Conservation (phyloP, 2,329 filamentous ascomycete species). For the Fusarium aywerte region DNA sequence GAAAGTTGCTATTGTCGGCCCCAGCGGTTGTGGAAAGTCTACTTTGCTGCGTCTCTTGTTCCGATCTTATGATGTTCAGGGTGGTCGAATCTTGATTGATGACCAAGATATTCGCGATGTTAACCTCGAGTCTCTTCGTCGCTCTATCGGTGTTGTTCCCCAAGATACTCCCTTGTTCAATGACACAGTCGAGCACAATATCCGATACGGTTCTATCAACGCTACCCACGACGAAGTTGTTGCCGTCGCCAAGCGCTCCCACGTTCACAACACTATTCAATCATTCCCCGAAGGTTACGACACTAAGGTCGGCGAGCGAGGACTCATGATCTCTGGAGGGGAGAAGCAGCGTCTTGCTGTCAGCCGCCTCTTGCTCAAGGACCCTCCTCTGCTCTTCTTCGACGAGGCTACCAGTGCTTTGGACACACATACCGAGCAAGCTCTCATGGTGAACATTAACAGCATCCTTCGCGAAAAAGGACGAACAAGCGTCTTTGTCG, state of each 20-base stretch:
- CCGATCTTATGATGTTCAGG: conserved; percentile 90
- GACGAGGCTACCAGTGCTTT: conserved; percentile 94
- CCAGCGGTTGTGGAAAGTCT: conserved; percentile 95
- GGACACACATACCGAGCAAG: conserved; percentile 93
- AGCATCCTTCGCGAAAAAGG: conserved; percentile 88
- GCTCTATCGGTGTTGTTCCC: conserved; percentile 91
- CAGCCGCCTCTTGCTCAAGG: conserved; percentile 84
- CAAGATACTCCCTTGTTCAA: conserved; percentile 98
- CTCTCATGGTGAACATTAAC: conserved; percentile 91
- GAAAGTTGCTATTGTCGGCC: conserved; percentile 95
- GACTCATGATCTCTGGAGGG: conserved; percentile 95
- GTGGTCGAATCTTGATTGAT: conserved; percentile 88
- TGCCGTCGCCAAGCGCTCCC: conserved; percentile 82
- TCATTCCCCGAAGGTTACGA: conserved; percentile 88
- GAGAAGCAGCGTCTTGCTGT: conserved; percentile 94
- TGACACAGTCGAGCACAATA: conserved; percentile 94
- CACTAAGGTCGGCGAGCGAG: conserved; percentile 92
- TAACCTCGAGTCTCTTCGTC: conserved; percentile 81
- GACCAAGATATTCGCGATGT: conserved; percentile 91
- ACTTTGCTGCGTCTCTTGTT: conserved; percentile 92
- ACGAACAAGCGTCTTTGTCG: conserved; percentile 93
- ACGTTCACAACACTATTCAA: conserved; percentile 84
- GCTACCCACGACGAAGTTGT: conserved; percentile 78
- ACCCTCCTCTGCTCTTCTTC: conserved; percentile 91
- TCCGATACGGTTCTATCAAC: conserved; percentile 86